Evolutionary conservation across 2,329 filamentous ascomycete genomes (phyloP), one percentile per base, ranked within the genome.

Genomic region (Hymenoscyphus infarciens): DNA sequence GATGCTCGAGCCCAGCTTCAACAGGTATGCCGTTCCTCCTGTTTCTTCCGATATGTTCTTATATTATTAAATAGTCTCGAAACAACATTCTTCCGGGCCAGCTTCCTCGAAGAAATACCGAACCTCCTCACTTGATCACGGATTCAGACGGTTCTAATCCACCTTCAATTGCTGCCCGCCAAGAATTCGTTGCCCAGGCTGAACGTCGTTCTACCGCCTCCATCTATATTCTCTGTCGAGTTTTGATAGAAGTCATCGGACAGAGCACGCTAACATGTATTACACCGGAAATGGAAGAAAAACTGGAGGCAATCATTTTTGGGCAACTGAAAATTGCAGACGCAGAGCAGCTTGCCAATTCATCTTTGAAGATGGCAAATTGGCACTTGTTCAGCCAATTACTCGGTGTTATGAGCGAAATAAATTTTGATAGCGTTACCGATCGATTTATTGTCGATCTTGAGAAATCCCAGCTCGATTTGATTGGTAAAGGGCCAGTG

Each of bases 311-410:
- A 66, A 96, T 99, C 64, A 97, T 99, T 61, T 99, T 98, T 75
- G 89, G 89, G n/a, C 95, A 98, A 75, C 82, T 99, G 10, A 96
- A 93, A 72, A 90, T 89, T 55, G 89, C 92, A 7, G 93, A 98
- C 64, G 87, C 90, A 0, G 92, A 97, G 7, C 87, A 93, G 71
- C 79, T 94, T 3, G 80, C 87, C 65, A 81, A 88, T 8, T 97
- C 92, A 0, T 87, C 91, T 0, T 80, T 98, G 27, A 92, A 92
- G 68, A 87, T 95, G 76, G 91, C 95, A 15, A 99, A 99, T 71
- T 99, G 94, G 94, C 90, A 91, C 63, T 87, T 99, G 2, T 97
- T 97, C 74, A 89, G 92, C 22, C 91, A 97, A 71, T 80, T 99
- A 3, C 83, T 99, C 0, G 95, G 96, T n/a, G 89, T 93, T 45